Evolutionary conservation across 2,329 filamentous ascomycete species (phyloP).

Genomic region (Claviceps purpurea): DNA sequence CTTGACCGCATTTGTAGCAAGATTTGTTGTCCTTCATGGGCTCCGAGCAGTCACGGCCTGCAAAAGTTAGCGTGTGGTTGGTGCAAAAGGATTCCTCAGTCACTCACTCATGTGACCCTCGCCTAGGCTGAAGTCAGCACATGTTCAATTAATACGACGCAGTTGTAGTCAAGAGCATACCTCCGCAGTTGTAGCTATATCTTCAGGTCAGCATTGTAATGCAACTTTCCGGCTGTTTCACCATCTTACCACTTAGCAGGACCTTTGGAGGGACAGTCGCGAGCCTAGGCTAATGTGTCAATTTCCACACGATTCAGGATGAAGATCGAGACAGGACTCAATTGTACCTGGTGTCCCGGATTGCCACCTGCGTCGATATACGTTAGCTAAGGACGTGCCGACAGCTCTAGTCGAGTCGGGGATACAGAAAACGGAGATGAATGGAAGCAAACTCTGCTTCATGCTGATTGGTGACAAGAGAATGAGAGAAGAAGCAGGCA

Average conservation of each 20-base stretch:
- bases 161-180: conserved; percentile 32
- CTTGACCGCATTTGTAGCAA: conserved; percentile 66
- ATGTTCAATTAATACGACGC: not conserved
- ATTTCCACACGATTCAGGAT: conserved; percentile 5
- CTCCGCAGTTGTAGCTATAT: conserved; percentile 68
- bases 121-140: conserved; percentile 22
- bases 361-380: conserved; percentile 46
- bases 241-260: conserved; percentile 62
- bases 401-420: not conserved
- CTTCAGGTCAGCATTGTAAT: conserved; percentile 9
- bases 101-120: conserved; percentile 67
- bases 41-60: conserved; percentile 80
- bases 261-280: conserved; percentile 75
- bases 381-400: not conserved
- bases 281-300: conserved; percentile 41
- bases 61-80: conserved; percentile 1
- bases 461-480: not conserved
- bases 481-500: not conserved
- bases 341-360: conserved; percentile 58
- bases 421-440: not conserved
- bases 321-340: not conserved
- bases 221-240: not conserved
- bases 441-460: not conserved
- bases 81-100: not conserved
- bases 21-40: conserved; percentile 76